A percentile compares a stretch with the other conserved stretches of the same genome.
Evolutionary conservation across 2,329 filamentous ascomycete species (phyloP).

Genomic region (Alternaria sp.): DNA sequence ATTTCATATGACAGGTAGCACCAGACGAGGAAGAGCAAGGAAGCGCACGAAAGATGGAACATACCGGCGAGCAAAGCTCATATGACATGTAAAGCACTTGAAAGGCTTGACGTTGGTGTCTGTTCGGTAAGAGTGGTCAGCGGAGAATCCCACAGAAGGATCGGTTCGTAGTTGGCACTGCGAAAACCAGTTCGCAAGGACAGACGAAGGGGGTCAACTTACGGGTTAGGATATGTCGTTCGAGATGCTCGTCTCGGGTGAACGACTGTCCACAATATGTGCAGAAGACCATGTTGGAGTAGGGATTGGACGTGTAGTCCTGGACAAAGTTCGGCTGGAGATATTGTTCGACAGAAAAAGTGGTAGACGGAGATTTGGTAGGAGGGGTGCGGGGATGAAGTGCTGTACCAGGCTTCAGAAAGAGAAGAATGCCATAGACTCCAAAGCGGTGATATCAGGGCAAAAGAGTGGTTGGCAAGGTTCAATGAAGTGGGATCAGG

Average conservation of each 20-base stretch:
- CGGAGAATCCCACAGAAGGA: conserved; percentile 1
- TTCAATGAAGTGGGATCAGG: conserved; percentile 15
- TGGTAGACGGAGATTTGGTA: conserved; percentile 1
- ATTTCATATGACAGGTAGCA: background rate
- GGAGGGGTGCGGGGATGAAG: conserved; percentile 13
- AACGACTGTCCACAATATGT: conserved; percentile 64
- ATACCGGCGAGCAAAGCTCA: conserved; percentile 63
- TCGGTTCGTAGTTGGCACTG: background rate
- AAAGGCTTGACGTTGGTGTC: conserved; percentile 65
- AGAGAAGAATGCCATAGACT: conserved; percentile 23
- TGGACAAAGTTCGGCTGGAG: conserved; percentile 6
- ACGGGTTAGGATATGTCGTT: conserved; percentile 63
- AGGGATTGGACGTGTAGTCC: conserved; percentile 5
- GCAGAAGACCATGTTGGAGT: conserved; percentile 60
- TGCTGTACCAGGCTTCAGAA: conserved; percentile 24
- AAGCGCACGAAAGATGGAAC: conserved; percentile 26
- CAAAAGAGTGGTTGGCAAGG: conserved; percentile 19
- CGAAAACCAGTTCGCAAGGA: background rate
- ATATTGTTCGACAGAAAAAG: conserved; percentile 1
- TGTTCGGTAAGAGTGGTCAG: conserved; percentile 30
- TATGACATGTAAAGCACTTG: conserved; percentile 64
- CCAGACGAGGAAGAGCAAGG: conserved; percentile 8
- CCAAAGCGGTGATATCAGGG: conserved; percentile 19
- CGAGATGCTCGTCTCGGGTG: conserved; percentile 62
- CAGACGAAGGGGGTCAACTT: conserved; percentile 32